Evolutionary conservation across 257 asterid genomes (phyloP), one percentile per base, ranked within the genome.

Genomic region (Sherardia arvensis): DNA sequence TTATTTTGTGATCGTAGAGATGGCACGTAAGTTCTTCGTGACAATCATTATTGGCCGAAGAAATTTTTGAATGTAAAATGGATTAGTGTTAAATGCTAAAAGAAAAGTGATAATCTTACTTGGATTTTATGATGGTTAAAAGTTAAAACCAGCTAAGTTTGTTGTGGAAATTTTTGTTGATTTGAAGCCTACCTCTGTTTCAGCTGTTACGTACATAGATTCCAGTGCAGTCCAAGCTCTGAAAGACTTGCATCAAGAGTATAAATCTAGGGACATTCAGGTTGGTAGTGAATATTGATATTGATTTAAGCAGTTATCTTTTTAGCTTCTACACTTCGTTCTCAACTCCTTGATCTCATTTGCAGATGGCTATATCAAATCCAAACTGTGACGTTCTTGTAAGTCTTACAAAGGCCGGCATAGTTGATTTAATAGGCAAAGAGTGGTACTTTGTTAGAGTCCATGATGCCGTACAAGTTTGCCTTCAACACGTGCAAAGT

Each of bases 211-310:
- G 23, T 92, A 92, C 57, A 81, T 92, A 59, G 99, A 92, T 69
- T 90, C 99, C 45, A 92, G 99, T 66, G 99, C 97, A 5, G 91
- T 89, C 69, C 91, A 92, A 81, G 95, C 96, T 61, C 62, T 92
- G 67, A 92, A 89, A 69, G 99, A 92, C 73, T 79, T 92, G 72
- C 65, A 89, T 70, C 88, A 82, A 29, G 97, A 92, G 75, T 92
- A 92, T 84, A 87, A 78, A 67, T 84, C 94, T 4, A 74, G 97
- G 26, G 83, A 87, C 78, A 92, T 89, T 76, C 96, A 89, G 97
- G 99, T 92, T 66, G 54, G 53, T 27, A 55, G 40, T 20, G 51
- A n/a, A n/a, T n/a, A n/a, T n/a, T n/a, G n/a, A 38, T 11, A 38
- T 47, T 21, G 34, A 53, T 63, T 29, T 18, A 22, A 40, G 12